phyloP scores from a whole-genome alignment of 345 rosid species.

The Physaria fendleri region DNA sequence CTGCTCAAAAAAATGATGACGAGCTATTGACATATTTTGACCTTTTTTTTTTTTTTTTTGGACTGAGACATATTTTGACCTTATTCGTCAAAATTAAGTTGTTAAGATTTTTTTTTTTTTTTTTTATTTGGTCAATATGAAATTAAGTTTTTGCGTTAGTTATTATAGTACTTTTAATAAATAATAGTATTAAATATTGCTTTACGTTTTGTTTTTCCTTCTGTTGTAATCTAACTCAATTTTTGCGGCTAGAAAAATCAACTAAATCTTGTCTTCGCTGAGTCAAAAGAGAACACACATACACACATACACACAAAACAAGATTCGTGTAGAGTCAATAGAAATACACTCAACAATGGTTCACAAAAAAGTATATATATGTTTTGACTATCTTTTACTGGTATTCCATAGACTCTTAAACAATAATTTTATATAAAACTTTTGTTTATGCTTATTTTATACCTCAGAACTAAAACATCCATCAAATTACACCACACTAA shows the following conservation, averaged over 20 bases:
- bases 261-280: neutral
- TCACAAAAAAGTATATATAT: too few relatives aligned
- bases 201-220: constrained; percentile 1
- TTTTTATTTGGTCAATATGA: neutral
- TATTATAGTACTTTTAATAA: neutral
- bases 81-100: neutral
- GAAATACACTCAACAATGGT: constrained; percentile 8
- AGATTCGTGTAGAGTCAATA: constrained; percentile 9
- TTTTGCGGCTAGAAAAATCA: constrained; percentile 10
- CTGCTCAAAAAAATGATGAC: neutral
- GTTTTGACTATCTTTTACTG: too few relatives aligned
- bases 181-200: neutral
- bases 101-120: neutral
- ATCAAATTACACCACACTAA: too few relatives aligned
- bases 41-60: too few relatives aligned
- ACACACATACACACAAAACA: neutral
- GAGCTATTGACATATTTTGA: constrained; percentile 11
- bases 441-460: too few relatives aligned
- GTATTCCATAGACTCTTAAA: too few relatives aligned
- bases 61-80: constrained; percentile 11
- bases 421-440: too few relatives aligned
- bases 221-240: constrained; percentile 1
- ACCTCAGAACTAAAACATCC: too few relatives aligned
- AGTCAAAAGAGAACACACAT: constrained; percentile 14
- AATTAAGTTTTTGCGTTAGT: neutral